Conservation (phyloP, 352 stramenopile genomes). For the Phytophthora constricta region DNA sequence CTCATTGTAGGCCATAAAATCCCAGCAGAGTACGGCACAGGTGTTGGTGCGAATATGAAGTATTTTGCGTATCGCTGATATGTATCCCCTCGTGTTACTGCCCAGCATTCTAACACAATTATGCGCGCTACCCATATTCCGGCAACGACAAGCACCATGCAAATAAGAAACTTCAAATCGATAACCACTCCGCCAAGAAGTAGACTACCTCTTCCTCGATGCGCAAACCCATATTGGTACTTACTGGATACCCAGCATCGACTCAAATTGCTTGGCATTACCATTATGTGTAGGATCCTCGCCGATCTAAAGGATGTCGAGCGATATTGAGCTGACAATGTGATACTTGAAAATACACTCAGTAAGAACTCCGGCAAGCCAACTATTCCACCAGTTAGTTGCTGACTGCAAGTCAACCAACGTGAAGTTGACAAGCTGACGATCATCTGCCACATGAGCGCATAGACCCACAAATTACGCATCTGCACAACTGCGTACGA, state of each 20-base stretch:
- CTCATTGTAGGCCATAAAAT: conserved; percentile 30
- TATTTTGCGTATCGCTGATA: not conserved
- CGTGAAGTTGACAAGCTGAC: conserved; percentile 14
- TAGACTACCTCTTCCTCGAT: conserved; percentile 15
- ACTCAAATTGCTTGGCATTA: conserved; percentile 16
- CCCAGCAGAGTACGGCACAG: conserved; percentile 35
- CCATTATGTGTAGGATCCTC: conserved; percentile 12
- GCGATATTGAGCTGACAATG: conserved; percentile 39
- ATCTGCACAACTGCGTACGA: conserved; percentile 49
- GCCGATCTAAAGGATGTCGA: conserved; percentile 31
- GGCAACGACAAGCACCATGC: not conserved
- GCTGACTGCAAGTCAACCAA: not conserved
- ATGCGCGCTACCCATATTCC: not conserved
- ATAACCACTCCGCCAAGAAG: conserved; percentile 28
- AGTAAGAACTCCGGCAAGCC: conserved; percentile 48
- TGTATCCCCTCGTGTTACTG: not conserved
- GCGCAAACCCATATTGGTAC: conserved; percentile 17
- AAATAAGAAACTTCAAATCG: conserved; percentile 32
- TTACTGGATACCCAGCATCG: conserved; percentile 9
- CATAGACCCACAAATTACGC: conserved; percentile 49
- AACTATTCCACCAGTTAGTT: conserved; percentile 16
- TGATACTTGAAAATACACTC: conserved; percentile 36
- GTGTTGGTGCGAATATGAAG: conserved; percentile 18
- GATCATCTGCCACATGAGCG: conserved; percentile 32
- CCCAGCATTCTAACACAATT: not conserved